Conservation (phyloP, 2,329 filamentous ascomycete species). For the Monosporascus ibericus region DNA sequence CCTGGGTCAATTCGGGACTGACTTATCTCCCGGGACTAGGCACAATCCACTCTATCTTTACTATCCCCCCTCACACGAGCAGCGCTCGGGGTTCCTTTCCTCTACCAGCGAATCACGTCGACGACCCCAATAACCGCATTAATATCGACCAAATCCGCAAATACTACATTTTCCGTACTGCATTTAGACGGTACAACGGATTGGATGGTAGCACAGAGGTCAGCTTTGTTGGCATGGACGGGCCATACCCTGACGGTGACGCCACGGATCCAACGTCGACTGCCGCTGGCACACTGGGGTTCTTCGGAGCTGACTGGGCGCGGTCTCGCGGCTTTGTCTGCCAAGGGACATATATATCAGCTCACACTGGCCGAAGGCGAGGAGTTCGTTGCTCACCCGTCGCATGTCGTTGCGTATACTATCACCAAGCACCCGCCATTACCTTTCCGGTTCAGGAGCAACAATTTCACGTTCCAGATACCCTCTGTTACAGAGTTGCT, state of each 20-base stretch:
- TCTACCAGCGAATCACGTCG: conserved; percentile 87
- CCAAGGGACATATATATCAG: conserved; percentile 85
- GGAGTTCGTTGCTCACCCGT: conserved; percentile 85
- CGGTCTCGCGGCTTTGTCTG: conserved; percentile 77
- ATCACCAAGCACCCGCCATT: conserved; percentile 66
- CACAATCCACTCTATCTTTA: conserved; percentile 81
- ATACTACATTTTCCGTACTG: conserved; percentile 80
- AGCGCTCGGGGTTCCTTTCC: conserved; percentile 80
- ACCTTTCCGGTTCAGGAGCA: conserved; percentile 80
- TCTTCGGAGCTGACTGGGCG: conserved; percentile 83
- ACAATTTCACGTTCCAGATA: conserved; percentile 72
- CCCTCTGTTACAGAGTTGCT: conserved; percentile 63
- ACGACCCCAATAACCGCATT: conserved; percentile 83
- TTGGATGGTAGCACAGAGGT: conserved; percentile 87
- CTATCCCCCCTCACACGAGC: conserved; percentile 79
- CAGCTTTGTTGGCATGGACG: conserved; percentile 92
- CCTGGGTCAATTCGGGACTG: neutral
- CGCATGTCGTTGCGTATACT: conserved; percentile 86
- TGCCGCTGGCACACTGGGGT: conserved; percentile 85
- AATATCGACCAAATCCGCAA: conserved; percentile 79
- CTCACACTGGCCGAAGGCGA: conserved; percentile 76
- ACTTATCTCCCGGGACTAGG: conserved; percentile 39
- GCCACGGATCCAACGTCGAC: conserved; percentile 66
- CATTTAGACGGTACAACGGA: conserved; percentile 90
- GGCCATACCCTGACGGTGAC: conserved; percentile 76